Conservation (phyloP, 225 moss, liverwort and hornwort species). For the Neckera pumila region DNA sequence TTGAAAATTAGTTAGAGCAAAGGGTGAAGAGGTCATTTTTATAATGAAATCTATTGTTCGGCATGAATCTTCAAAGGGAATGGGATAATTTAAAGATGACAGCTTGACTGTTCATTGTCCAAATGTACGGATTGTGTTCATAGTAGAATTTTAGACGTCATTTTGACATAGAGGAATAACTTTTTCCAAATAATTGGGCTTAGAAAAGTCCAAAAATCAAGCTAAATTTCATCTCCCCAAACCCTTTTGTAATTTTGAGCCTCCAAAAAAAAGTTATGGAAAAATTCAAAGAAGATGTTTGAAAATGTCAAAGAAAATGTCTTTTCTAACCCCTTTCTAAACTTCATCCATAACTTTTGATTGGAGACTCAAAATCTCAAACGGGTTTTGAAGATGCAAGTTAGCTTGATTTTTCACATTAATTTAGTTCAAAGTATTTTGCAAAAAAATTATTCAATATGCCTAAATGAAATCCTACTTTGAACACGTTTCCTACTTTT, state of each 20-base stretch:
- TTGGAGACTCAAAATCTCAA: not conserved
- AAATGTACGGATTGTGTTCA: too few relatives aligned
- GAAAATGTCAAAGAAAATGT: not conserved
- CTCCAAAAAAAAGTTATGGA: not conserved
- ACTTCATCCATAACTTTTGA: not conserved
- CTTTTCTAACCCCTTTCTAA: not conserved
- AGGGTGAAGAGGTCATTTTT: too few relatives aligned
- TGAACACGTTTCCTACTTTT: not conserved
- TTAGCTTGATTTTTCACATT: not conserved
- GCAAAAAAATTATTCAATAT: not conserved
- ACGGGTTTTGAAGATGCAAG: rapidly evolving
- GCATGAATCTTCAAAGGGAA: too few relatives aligned
- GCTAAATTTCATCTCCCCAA: not conserved
- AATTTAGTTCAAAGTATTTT: too few relatives aligned
- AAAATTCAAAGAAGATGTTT: not conserved
- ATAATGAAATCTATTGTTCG: too few relatives aligned
- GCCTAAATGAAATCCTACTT: not conserved
- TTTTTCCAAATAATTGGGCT: too few relatives aligned
- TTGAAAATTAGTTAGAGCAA: not conserved
- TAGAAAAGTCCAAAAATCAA: not conserved
- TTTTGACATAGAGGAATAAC: too few relatives aligned
- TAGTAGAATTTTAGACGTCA: too few relatives aligned
- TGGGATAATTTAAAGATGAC: too few relatives aligned
- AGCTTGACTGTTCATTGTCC: too few relatives aligned
- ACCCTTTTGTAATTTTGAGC: rapidly evolving